Conservation (phyloP, 441 rosid species). For the Dalechampia spathulata region DNA sequence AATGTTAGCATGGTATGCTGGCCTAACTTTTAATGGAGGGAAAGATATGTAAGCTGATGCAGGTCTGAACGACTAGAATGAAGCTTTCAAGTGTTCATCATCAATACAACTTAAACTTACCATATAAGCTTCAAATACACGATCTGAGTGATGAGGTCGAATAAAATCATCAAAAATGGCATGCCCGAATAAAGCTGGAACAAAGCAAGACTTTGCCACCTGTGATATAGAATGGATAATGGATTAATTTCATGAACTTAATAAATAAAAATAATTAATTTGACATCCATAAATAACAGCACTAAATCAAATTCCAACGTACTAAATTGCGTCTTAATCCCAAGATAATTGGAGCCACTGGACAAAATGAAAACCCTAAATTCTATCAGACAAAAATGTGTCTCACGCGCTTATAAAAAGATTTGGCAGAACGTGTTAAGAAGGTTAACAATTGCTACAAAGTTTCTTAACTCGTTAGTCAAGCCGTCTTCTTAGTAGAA, state of each 20-base stretch:
- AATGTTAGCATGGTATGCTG: neutral
- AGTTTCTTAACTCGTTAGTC: neutral
- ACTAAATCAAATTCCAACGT: too few relatives aligned
- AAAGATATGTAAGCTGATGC: neutral
- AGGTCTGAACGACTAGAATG: neutral
- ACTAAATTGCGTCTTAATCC: too few relatives aligned
- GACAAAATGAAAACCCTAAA: too few relatives aligned
- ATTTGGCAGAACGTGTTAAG: neutral
- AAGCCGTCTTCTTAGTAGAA: neutral
- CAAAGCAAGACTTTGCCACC: constrained; percentile 92
- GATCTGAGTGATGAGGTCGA: constrained; percentile 90
- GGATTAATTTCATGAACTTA: neutral
- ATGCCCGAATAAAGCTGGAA: constrained; percentile 96
- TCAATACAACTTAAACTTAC: constrained; percentile 31
- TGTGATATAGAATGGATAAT: constrained; percentile 22
- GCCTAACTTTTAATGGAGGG: neutral
- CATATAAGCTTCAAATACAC: constrained; percentile 70
- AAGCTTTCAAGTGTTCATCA: constrained; percentile 3
- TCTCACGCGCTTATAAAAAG: neutral
- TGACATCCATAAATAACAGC: neutral
- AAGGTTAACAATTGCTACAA: neutral
- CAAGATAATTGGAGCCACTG: too few relatives aligned
- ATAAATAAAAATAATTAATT: neutral
- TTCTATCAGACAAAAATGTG: neutral
- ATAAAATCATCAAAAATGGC: constrained; percentile 91